These are phyloP conservation scores for Climacium dendroides DNA, from an alignment of 225 moss, liverwort and hornwort species.

Conservation along the genomic window DNA sequence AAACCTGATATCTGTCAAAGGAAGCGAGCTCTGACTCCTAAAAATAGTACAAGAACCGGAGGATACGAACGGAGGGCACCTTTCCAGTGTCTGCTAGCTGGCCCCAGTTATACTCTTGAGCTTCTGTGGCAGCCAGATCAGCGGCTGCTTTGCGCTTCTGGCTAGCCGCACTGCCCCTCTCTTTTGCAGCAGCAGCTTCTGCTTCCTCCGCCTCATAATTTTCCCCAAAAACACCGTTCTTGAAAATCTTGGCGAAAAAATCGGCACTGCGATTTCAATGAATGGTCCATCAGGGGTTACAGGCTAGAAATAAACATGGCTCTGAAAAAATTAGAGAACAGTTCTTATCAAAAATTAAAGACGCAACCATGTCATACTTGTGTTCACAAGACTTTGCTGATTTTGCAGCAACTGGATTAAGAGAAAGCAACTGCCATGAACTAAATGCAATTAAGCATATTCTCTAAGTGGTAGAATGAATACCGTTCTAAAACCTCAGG, in stretches of 20 bases:
- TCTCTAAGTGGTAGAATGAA: background rate
- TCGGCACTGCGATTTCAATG: slow-evolving; percentile 17
- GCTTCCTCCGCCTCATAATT: slow-evolving; percentile 66
- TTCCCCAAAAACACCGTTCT: slow-evolving; percentile 71
- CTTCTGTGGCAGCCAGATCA: slow-evolving; percentile 66
- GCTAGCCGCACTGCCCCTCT: slow-evolving; percentile 60
- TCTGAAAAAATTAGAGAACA: background rate
- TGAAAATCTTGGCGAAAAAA: slow-evolving; percentile 52
- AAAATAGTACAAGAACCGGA: background rate
- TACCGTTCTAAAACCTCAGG: slow-evolving; percentile 29
- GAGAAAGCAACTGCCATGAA: background rate
- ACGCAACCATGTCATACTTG: background rate
- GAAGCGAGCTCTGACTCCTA: background rate
- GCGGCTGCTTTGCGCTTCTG: slow-evolving; percentile 97
- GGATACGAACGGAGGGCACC: slow-evolving; percentile 26
- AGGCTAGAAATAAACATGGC: background rate
- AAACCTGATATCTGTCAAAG: background rate
- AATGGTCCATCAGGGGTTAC: background rate
- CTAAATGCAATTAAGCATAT: background rate
- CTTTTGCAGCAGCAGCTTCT: slow-evolving; percentile 60
- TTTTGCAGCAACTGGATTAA: background rate
- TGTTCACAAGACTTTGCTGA: background rate
- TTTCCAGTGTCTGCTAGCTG: slow-evolving; percentile 81
- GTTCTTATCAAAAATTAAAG: background rate
- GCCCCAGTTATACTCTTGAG: slow-evolving; percentile 76